phyloP scores from a whole-genome alignment of 73 alveolate species.

The Tetrahymena borealis region DNA sequence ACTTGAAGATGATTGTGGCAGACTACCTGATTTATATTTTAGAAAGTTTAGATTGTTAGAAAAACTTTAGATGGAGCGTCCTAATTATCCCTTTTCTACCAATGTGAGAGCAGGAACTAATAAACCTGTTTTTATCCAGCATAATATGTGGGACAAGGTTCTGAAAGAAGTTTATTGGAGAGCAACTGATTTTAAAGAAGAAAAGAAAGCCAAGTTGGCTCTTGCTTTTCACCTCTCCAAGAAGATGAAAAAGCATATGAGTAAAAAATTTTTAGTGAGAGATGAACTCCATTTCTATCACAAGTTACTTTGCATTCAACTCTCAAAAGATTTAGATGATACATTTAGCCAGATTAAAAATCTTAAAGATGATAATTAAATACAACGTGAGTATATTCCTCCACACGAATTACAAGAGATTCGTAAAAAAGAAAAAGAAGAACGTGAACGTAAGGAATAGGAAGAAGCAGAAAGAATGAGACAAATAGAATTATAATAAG shows the following conservation, averaged over 20 bases:
- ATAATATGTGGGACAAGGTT: not conserved
- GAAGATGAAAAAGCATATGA: not conserved
- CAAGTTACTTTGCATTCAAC: not conserved
- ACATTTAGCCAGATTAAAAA: not conserved
- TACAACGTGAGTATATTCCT: not conserved
- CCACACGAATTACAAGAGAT: not conserved
- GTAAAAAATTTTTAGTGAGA: not conserved
- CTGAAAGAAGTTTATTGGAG: slow-evolving; percentile 2
- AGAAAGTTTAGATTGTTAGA: not conserved
- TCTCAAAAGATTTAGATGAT: not conserved
- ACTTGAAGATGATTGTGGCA: not conserved
- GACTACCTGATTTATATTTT: not conserved
- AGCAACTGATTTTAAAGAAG: not conserved
- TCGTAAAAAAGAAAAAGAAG: not conserved
- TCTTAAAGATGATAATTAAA: not conserved
- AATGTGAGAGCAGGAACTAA: not conserved
- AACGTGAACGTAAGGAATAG: not conserved
- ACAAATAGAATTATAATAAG: not conserved
- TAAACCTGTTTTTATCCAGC: not conserved
- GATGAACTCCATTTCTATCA: not conserved
- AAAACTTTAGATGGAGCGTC: not conserved
- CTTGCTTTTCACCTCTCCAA: not conserved
- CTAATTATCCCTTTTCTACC: not conserved
- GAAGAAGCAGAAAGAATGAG: not conserved
- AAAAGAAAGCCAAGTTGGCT: not conserved